Base-by-base conservation (phyloP, 2,329 filamentous ascomycete species). In the Stenocarpella maydis region DNA sequence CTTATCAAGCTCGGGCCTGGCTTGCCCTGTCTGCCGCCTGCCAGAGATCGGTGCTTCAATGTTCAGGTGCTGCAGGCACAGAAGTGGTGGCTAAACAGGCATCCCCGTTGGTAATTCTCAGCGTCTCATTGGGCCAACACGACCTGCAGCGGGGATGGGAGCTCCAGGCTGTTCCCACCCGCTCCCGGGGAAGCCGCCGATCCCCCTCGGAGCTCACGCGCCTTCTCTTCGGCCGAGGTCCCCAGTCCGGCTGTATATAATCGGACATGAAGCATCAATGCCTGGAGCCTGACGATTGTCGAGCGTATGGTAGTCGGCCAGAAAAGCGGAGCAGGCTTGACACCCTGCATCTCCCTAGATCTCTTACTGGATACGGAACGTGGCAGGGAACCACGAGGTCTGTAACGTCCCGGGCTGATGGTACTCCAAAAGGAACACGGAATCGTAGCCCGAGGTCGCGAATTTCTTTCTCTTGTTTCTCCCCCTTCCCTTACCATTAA, bases 21-120 rank as follows among this genome's bases (percentile, higher is more conserved):
- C 9, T 9, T 34, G 31, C 41, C 4, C 31, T 37, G 34, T 37
- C 43, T 21, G 15, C 58, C 41, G 12, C 37, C 52, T 19, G 52
- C 50, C 52, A 58, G n/a, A 63, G 65, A 52, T 39, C 41, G 58
- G 31, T 34, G 31, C 31, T 34, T 34, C 31, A 34, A 10, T 37
- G 52, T 50, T 34, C 34, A 52, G 61, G 66, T 49, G 47, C 50
- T 54, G 12, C 26, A 65, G 37, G 47, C 41, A n/a, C 28, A 31
- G 4, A n/a, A 28, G 63, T n/a, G 37, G 31, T 9, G 28, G n/a
- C 63, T 19, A 24, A 19, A 53, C 63, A 47, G 34, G 50, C 41
- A 17, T 34, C 8, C 39, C 43, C 9, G 34, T 69, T 69, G 68
- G 52, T 69, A 69, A 69, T 69, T 58, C 50, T 34, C 39, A 61